A percentile compares a stretch with the other conserved stretches of the same genome.
These are phyloP conservation scores for Suhomyces bokatorum DNA, from an alignment of 1,139 yeast species.

Conservation along the genomic window DNA sequence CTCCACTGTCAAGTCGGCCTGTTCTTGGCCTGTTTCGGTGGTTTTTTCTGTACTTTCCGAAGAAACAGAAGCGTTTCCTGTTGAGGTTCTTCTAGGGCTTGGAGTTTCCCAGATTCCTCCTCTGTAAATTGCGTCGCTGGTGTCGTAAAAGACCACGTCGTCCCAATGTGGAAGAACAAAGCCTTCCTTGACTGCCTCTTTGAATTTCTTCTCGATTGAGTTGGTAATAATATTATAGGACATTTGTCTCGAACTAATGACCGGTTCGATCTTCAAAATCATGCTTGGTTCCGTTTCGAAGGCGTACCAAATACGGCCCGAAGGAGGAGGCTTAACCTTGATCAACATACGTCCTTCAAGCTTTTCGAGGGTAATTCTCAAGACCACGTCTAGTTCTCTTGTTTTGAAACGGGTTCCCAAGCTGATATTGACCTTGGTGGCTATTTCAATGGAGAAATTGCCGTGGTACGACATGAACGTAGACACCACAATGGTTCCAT, in stretches of 20 bases:
- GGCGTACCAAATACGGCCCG: slow-evolving; percentile 86
- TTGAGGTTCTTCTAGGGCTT: slow-evolving; percentile 16
- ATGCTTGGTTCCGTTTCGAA: slow-evolving; percentile 79
- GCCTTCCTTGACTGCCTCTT: slow-evolving; percentile 76
- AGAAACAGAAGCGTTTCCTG: slow-evolving; percentile 1
- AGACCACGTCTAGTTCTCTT: slow-evolving; percentile 72
- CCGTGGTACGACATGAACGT: slow-evolving; percentile 72
- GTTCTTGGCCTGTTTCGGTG: not conserved
- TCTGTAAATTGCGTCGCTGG: slow-evolving; percentile 67
- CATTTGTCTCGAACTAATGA: slow-evolving; percentile 79
- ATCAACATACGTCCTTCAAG: slow-evolving; percentile 74
- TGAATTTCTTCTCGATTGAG: slow-evolving; percentile 73
- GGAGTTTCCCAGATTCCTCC: slow-evolving; percentile 88
- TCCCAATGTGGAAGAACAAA: slow-evolving; percentile 88
- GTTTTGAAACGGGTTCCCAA: slow-evolving; percentile 75
- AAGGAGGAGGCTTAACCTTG: slow-evolving; percentile 83
- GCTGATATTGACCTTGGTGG: slow-evolving; percentile 75
- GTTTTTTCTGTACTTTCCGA: slow-evolving; percentile 6
- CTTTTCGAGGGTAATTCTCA: slow-evolving; percentile 68
- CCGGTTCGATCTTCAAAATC: slow-evolving; percentile 78
- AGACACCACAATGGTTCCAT: slow-evolving; percentile 70
- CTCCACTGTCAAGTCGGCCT: not conserved
- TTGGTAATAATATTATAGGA: slow-evolving; percentile 77
- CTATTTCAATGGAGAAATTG: slow-evolving; percentile 66
- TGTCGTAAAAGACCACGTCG: slow-evolving; percentile 71